Percentiles rank a stretch among this genome's conserved stretches.
Conservation (phyloP, 2,329 filamentous ascomycete genomes). For the Colletotrichum brevisporum region DNA sequence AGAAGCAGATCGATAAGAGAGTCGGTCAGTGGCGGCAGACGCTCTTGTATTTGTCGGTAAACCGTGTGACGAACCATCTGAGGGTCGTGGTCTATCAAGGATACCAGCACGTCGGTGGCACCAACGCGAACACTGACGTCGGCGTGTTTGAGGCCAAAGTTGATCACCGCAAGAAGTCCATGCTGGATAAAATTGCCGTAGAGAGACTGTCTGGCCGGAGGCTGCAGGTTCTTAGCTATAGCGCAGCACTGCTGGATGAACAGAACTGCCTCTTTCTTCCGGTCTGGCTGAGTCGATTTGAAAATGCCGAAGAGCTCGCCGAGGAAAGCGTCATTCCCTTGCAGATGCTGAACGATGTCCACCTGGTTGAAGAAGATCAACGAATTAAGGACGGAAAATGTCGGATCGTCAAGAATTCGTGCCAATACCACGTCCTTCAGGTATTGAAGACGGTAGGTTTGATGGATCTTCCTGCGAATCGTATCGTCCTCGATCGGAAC, state of each 20-base stretch:
- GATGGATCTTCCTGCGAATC: constrained; percentile 92
- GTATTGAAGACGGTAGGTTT: constrained; percentile 95
- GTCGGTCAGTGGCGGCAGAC: constrained; percentile 88
- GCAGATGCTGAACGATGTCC: constrained; percentile 96
- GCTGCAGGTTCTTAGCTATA: constrained; percentile 95
- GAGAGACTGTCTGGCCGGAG: constrained; percentile 81
- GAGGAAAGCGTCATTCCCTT: constrained; percentile 82
- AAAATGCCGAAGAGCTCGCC: constrained; percentile 92
- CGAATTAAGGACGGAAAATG: constrained; percentile 96
- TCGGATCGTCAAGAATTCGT: constrained; percentile 95
- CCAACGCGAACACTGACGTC: constrained; percentile 91
- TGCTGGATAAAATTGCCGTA: constrained; percentile 92
- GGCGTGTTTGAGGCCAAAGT: constrained; percentile 87
- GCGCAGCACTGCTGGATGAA: constrained; percentile 97
- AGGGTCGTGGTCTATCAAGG: constrained; percentile 95
- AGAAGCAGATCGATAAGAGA: constrained; percentile 92
- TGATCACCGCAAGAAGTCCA: constrained; percentile 90
- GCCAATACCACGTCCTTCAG: constrained; percentile 98
- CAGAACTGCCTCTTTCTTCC: constrained; percentile 90
- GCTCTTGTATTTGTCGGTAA: constrained; percentile 91
- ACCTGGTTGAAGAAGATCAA: constrained; percentile 99
- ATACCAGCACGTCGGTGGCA: constrained; percentile 92
- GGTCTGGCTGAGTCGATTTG: constrained; percentile 72
- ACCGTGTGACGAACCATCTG: constrained; percentile 95
- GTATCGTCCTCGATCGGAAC: constrained; percentile 88